Conservation (phyloP, 352 stramenopile genomes). For the Phytophthora aleatoria region DNA sequence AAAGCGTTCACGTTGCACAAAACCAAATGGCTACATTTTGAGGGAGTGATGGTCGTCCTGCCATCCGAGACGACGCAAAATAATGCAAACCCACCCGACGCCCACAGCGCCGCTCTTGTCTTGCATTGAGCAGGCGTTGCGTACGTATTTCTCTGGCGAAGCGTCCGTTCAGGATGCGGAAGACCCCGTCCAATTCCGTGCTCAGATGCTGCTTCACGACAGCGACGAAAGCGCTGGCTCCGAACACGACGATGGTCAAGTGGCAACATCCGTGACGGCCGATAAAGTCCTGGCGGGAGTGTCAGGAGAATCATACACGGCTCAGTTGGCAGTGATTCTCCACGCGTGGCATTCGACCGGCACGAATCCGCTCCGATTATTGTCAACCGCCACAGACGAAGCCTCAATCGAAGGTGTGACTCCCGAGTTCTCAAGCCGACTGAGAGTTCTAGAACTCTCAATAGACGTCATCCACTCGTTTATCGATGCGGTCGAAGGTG, state of each 20-base stretch:
- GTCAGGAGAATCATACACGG: constrained; percentile 33
- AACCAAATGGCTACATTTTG: constrained; percentile 16
- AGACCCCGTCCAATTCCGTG: constrained; percentile 38
- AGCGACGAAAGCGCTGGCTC: background rate
- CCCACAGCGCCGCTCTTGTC: background rate
- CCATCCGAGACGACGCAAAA: background rate
- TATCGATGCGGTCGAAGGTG: constrained; percentile 7
- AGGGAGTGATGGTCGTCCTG: constrained; percentile 11
- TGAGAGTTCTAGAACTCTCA: constrained; percentile 38
- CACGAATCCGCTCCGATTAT: constrained; percentile 39
- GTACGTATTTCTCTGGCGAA: constrained; percentile 33
- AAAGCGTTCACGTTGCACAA: background rate
- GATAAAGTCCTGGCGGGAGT: constrained; percentile 27
- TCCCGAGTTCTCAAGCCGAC: constrained; percentile 32
- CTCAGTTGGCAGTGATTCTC: constrained; percentile 54
- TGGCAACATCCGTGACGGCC: constrained; percentile 1
- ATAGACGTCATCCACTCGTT: constrained; percentile 27
- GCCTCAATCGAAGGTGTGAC: constrained; percentile 44
- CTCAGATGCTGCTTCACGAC: constrained; percentile 41
- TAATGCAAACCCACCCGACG: background rate
- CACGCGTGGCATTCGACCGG: constrained; percentile 39
- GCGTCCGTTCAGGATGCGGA: constrained; percentile 39
- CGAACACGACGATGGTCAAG: constrained; percentile 4
- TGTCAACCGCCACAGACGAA: constrained; percentile 12
- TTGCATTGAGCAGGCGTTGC: constrained; percentile 23